Conservation (phyloP, 148 eudicot genomes). For the Vaccinium darrowii region DNA sequence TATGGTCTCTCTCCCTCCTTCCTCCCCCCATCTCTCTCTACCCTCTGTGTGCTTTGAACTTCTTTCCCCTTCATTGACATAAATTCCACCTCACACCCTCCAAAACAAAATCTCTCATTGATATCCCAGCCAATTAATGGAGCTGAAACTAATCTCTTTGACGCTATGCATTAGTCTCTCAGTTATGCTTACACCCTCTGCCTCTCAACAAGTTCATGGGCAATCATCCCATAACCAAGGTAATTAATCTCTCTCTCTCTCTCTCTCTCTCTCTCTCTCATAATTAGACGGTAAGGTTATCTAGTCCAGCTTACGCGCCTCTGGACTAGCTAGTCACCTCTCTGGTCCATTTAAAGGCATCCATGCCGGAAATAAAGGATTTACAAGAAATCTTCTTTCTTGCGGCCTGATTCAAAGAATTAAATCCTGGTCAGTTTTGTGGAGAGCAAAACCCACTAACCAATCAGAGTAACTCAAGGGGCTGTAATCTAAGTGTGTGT, state of each 20-base stretch:
- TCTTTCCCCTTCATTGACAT: slow-evolving; percentile 3
- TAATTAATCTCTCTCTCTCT: slow-evolving; percentile 10
- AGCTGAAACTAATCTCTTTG: slow-evolving; percentile 3
- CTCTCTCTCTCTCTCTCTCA: neutral
- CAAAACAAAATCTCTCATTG: neutral
- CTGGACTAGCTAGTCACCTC: too few species aligned
- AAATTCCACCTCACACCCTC: neutral
- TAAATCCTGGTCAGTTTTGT: too few species aligned
- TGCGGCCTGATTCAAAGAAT: too few species aligned
- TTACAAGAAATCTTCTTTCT: too few species aligned
- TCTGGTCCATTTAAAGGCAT: too few species aligned
- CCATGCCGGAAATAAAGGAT: too few species aligned
- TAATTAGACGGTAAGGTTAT: too few species aligned
- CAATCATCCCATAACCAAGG: slow-evolving; percentile 21
- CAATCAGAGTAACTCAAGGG: too few species aligned
- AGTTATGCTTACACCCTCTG: slow-evolving; percentile 15
- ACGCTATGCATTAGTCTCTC: slow-evolving; percentile 12
- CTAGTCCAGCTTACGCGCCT: too few species aligned
- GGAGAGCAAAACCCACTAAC: too few species aligned
- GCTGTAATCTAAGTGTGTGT: too few species aligned
- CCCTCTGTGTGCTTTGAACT: neutral
- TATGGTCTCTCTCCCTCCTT: neutral
- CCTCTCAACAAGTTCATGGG: slow-evolving; percentile 20
- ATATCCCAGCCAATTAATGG: neutral
- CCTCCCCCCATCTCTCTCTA: neutral